Conservation (phyloP, 1,139 yeast species). For the Kodamaea derodonti region DNA sequence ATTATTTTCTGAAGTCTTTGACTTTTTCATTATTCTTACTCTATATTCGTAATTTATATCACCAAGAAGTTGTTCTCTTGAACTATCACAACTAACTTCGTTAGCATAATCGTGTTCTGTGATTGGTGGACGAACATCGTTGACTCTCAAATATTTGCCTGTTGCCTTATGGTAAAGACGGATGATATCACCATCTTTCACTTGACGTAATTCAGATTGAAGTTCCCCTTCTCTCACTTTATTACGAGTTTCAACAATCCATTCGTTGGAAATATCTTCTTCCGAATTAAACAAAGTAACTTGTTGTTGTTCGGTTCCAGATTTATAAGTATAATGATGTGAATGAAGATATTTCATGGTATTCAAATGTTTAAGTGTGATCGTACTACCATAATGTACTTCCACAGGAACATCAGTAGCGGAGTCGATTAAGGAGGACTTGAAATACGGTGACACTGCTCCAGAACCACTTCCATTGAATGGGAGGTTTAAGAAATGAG, state of each 20-base stretch:
- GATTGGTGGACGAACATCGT: slow-evolving; percentile 64
- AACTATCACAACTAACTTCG: slow-evolving; percentile 68
- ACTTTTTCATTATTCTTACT: slow-evolving; percentile 31
- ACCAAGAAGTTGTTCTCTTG: slow-evolving; percentile 38
- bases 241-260: slow-evolving; percentile 55
- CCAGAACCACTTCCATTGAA: slow-evolving; percentile 50
- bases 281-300: slow-evolving; percentile 57
- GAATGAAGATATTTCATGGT: slow-evolving; percentile 70
- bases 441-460: slow-evolving; percentile 54
- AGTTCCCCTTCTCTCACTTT: slow-evolving; percentile 29
- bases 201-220: slow-evolving; percentile 27
- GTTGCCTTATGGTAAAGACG: slow-evolving; percentile 61
- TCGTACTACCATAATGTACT: slow-evolving; percentile 61
- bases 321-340: slow-evolving; percentile 48
- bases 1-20: slow-evolving; percentile 25
- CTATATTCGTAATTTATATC: slow-evolving; percentile 53
- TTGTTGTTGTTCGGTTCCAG: slow-evolving; percentile 63
- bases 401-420: slow-evolving; percentile 39
- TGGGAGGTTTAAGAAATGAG: slow-evolving; percentile 49
- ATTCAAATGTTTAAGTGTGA: slow-evolving; percentile 62
- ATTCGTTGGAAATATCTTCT: slow-evolving; percentile 55
- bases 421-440: slow-evolving; percentile 45
- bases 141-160: slow-evolving; percentile 56
- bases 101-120: slow-evolving; percentile 77
- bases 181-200: slow-evolving; percentile 50